Base-by-base conservation (phyloP, 257 asterid genomes). In the Galeopsis tetrahit region DNA sequence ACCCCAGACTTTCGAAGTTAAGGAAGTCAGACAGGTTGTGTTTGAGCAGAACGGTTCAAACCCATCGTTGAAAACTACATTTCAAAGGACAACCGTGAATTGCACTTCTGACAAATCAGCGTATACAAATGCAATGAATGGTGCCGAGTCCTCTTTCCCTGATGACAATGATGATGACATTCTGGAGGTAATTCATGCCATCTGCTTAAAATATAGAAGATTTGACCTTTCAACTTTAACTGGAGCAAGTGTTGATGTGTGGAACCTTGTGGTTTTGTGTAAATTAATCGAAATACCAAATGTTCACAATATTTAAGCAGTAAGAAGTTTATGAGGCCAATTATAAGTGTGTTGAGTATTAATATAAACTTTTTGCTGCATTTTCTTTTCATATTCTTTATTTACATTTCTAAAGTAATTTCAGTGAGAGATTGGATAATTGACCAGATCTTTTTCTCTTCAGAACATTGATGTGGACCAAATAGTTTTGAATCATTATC, bases 401-500 rank as follows among this genome's bases (percentile, higher is more conserved):
- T 42, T 52, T 46, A 38, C 49, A 39, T 66, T 32, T 63, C 71
- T 51, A n/a, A 40, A 43, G 62, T 71, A 52, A 52, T 44, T 65
- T 76, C 52, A 34, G n/a, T 75, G 33, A 43, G 68, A 28, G 61
- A 61, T 65, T 44, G 69, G 61, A 51, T 53, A 36, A 58, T 62
- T 57, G 32, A 68, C 69, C 51, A 33, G 31, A 7, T 38, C 35
- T 60, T 57, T 42, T 71, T 49, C 68, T 77, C 70, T 61, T 63
- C 88, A 94, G 99, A 85, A 82, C 82, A 84, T 94, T 63, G 93
- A 91, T 51, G 90, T 91, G 74, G 97, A 91, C 79, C 89, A 87
- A 77, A 87, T 94, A 77, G 90, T 89, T 59, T 77, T 70, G 79
- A 75, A 88, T 65, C 96, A 89, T 85, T 84, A 78, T 78, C 97